Evolutionary conservation across 805 yeast genomes (phyloP), one percentile per base, ranked within the genome.

Genomic region (Candida patagonica): DNA sequence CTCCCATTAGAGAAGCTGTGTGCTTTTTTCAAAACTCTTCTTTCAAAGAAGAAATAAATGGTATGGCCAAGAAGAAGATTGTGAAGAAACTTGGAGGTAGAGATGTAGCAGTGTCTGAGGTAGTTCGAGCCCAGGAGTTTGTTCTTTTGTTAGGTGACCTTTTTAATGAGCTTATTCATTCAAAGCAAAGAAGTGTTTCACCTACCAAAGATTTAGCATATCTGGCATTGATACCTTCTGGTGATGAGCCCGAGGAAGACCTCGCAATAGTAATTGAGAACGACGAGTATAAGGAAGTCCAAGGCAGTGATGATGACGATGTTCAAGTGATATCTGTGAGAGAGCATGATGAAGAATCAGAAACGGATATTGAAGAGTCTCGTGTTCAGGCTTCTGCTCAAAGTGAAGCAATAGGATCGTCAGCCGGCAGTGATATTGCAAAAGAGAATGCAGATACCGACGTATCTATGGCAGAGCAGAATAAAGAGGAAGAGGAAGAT

Each of bases 141-240:
- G 73, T 84, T 35, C 74, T 73, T 44, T 82, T 81, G 38, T 66
- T 92, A 36, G 73, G 82, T 42, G 74, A 71, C 30, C 63, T 92
- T 30, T 92, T 83, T 55, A 48, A 63, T 24, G 78, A 78, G 39
- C 74, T 87, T 80, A 78, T 84, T 7, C 70, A 71, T 42, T 71
- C 86, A 0, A 55, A 66, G 6, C 58, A 67, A 21, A 65, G 85
- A 42, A 78, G 81, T 49, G 85, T 89, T 3, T 74, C 79, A 3
- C 98, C 98, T 0, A 73, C 75, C 23, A 77, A 76, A 50, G 94
- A 86, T 47, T 65, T 92, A 45, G 96, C 95, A 0, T 89, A 82
- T 55, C 66, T 92, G 49, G 92, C 96, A 1, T 81, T 92, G 46
- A 57, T 63, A 6, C 56, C 62, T 6, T 56, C 62, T 2, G 44